phyloP scores from a whole-genome alignment of 345 rosid genomes.

The Microthlaspi erraticum region DNA sequence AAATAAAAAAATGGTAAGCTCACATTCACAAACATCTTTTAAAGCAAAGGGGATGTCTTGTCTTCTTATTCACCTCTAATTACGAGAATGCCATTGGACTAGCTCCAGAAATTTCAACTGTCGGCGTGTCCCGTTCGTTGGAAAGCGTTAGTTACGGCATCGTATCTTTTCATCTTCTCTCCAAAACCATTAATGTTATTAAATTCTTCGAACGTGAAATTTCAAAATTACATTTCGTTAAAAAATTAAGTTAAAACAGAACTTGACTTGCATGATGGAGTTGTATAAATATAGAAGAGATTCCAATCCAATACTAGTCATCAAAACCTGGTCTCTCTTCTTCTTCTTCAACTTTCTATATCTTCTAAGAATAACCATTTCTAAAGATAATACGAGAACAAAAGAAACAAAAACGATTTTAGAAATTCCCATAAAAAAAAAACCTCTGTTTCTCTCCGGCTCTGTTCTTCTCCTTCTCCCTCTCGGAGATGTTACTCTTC shows the following conservation, averaged over 20 bases:
- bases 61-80: slow-evolving; percentile 11
- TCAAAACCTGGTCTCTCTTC: slow-evolving; percentile 26
- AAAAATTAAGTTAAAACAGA: slow-evolving; percentile 9
- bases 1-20: neutral
- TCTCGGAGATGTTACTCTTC: slow-evolving; percentile 39
- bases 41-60: slow-evolving; percentile 23
- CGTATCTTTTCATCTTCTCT: slow-evolving; percentile 30
- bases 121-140: slow-evolving; percentile 36
- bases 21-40: slow-evolving; percentile 6
- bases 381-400: slow-evolving; percentile 47
- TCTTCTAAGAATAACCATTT: slow-evolving; percentile 54
- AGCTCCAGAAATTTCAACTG: slow-evolving; percentile 22
- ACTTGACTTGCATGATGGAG: slow-evolving; percentile 40
- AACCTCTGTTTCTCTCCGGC: slow-evolving; percentile 39
- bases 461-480: slow-evolving; percentile 29
- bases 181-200: neutral
- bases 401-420: neutral
- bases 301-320: slow-evolving; percentile 39
- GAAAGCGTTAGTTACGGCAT: slow-evolving; percentile 33
- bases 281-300: slow-evolving; percentile 54
- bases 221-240: neutral
- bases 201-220: neutral
- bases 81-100: slow-evolving; percentile 27
- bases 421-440: neutral
- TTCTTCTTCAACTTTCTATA: slow-evolving; percentile 14